Percentiles rank a stretch among this genome's conserved stretches.
phyloP scores from a whole-genome alignment of 1,284 basidiomycete species.

The Austroboletus rostrupii region DNA sequence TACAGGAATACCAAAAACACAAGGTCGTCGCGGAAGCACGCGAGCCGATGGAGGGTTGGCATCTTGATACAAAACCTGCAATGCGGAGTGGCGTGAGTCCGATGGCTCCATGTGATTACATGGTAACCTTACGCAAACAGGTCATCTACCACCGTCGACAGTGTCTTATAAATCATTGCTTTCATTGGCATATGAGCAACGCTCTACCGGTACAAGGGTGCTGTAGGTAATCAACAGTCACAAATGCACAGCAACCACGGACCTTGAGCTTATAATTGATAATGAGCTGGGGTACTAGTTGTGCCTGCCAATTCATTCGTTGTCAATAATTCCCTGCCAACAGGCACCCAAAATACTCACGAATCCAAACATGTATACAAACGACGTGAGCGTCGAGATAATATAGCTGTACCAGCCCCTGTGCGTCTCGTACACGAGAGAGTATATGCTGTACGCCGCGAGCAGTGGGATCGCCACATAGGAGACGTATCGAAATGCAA shows the following conservation, averaged over 20 bases:
- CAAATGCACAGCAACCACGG: constrained; percentile 13
- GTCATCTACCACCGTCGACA: constrained; percentile 90
- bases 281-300: constrained; percentile 88
- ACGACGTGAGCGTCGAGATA: constrained; percentile 83
- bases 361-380: constrained; percentile 96
- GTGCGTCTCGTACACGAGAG: constrained; percentile 85
- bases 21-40: constrained; percentile 89
- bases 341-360: constrained; percentile 46
- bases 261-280: constrained; percentile 97
- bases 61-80: constrained; percentile 91
- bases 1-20: constrained; percentile 86
- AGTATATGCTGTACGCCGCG: constrained; percentile 85
- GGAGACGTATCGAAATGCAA: constrained; percentile 89
- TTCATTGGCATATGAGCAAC: constrained; percentile 95
- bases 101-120: constrained; percentile 15
- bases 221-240: constrained; percentile 13
- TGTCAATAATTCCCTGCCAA: constrained; percentile 14
- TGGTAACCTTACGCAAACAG: constrained; percentile 71
- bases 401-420: constrained; percentile 94
- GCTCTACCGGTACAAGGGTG: constrained; percentile 43
- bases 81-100: constrained; percentile 9
- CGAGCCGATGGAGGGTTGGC: constrained; percentile 88
- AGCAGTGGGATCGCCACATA: constrained; percentile 84
- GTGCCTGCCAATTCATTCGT: constrained; percentile 50
- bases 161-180: constrained; percentile 93